Base-by-base conservation (phyloP, 345 rosid genomes). In the Viola odorata region DNA sequence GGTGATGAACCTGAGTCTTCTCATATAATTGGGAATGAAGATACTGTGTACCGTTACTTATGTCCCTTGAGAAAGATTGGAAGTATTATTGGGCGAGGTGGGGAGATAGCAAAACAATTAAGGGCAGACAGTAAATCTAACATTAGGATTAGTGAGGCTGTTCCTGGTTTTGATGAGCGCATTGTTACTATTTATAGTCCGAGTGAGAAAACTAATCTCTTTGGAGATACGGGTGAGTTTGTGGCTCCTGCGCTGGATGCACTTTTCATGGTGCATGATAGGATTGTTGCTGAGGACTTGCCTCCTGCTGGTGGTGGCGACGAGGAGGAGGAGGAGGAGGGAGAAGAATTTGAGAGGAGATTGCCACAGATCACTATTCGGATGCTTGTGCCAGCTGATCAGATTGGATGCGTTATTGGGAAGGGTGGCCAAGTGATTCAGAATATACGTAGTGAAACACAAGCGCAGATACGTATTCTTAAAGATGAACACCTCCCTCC, bases 401-500 rank as follows among this genome's bases (percentile, higher is more conserved):
- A 72, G 64, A 72, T 72, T 50, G 76, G 76, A 4, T 72, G 76
- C 47, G 57, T 72, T 37, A 72, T 72, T 45, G 76, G 76, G 56
- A 72, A 72, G 53, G 76, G 76, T 13, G 76, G 76, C 2, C 76
- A 72, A 38, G 76, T 72, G 10, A 72, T 72, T 72, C 76, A 72
- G 76, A 66, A 53, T 41, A 66, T 72, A 37, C 50, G 76, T 32
- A 67, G 61, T 12, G 76, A 72, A 51, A 72, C 76, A 0, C 32
- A 72, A 57, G 76, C 72, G 40, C 76, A 72, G 76, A 72, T 72
- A 61, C 76, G 76, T 47, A 58, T 72, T 58, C 15, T 67, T 2
- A 66, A 72, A 37, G 76, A 72, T 15, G 76, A 72, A n/a, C 68
- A 67, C 48, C 45, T 72, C 37, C 65, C 76, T 51, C 76, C 76